Evolutionary conservation across 2,329 filamentous ascomycete genomes (phyloP).

Genomic region (Rhytidhysteron rufulum): DNA sequence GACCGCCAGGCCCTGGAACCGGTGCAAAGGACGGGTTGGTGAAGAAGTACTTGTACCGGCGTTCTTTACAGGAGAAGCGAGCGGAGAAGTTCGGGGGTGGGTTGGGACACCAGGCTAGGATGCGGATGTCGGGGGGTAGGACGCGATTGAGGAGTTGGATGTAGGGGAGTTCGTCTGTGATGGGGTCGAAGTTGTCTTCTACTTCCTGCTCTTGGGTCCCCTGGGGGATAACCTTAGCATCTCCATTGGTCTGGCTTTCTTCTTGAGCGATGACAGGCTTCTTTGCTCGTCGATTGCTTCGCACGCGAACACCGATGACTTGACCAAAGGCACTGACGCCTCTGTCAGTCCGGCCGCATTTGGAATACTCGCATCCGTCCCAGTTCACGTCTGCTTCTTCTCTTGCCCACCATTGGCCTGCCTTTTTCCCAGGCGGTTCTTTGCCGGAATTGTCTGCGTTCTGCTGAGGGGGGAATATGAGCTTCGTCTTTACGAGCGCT

Average conservation of each 20-base stretch:
- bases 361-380: conserved; percentile 84
- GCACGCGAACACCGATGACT: conserved; percentile 77
- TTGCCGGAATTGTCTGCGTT: conserved; percentile 15
- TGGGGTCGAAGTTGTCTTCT: conserved; percentile 55
- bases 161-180: conserved; percentile 81
- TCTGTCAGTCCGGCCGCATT: conserved; percentile 88
- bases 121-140: conserved; percentile 81
- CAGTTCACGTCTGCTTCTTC: conserved; percentile 60
- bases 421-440: conserved; percentile 10
- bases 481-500: conserved; percentile 72
- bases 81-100: conserved; percentile 80
- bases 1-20: conserved; percentile 52
- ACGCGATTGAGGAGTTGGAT: conserved; percentile 79
- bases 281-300: conserved; percentile 68
- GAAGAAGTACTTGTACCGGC: conserved; percentile 96
- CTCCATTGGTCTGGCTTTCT: conserved; percentile 7
- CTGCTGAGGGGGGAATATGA: conserved; percentile 64
- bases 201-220: conserved; percentile 11
- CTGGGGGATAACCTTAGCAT: conserved; percentile 2
- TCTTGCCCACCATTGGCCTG: conserved; percentile 35
- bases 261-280: conserved; percentile 11
- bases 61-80: conserved; percentile 85
- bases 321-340: conserved; percentile 97
- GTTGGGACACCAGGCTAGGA: conserved; percentile 88
- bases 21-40: conserved; percentile 86